phyloP scores from a whole-genome alignment of 2,329 filamentous ascomycete genomes.

The Fusarium sp. region DNA sequence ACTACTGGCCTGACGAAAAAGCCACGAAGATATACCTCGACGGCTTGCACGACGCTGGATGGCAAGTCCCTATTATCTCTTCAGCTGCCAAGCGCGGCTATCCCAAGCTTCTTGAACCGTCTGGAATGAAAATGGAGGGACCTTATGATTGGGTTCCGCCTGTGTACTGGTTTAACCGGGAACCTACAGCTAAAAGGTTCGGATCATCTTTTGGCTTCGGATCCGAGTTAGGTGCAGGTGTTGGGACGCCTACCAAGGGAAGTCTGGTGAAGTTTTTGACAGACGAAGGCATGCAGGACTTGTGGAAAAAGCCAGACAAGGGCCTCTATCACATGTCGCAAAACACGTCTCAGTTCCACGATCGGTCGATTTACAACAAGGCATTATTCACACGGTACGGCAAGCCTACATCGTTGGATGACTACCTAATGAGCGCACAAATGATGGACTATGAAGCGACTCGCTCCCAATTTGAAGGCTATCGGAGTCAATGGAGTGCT shows the following conservation, averaged over 20 bases:
- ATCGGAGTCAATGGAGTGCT: not conserved
- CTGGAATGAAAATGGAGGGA: constrained; percentile 6
- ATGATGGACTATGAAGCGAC: constrained; percentile 14
- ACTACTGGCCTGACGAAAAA: constrained; percentile 3
- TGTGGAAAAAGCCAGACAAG: constrained; percentile 1
- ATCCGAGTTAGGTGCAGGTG: constrained; percentile 2
- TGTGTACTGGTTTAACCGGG: not conserved
- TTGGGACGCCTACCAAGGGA: constrained; percentile 3
- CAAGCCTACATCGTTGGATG: not conserved
- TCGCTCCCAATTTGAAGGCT: not conserved
- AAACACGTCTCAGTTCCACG: not conserved
- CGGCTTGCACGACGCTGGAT: not conserved
- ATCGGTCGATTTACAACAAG: constrained; percentile 7
- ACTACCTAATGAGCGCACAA: not conserved
- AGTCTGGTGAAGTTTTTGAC: not conserved
- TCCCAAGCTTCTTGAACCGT: not conserved
- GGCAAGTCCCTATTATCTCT: constrained; percentile 4
- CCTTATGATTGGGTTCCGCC: constrained; percentile 6
- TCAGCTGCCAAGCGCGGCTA: constrained; percentile 2
- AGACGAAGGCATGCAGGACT: not conserved
- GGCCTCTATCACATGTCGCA: constrained; percentile 3
- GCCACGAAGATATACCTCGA: constrained; percentile 4
- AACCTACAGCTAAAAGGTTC: not conserved
- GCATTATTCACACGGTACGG: not conserved
- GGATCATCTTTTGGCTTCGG: constrained; percentile 9